Base-by-base conservation (phyloP, 208 protist species). In the Novymonas esmeraldas region DNA sequence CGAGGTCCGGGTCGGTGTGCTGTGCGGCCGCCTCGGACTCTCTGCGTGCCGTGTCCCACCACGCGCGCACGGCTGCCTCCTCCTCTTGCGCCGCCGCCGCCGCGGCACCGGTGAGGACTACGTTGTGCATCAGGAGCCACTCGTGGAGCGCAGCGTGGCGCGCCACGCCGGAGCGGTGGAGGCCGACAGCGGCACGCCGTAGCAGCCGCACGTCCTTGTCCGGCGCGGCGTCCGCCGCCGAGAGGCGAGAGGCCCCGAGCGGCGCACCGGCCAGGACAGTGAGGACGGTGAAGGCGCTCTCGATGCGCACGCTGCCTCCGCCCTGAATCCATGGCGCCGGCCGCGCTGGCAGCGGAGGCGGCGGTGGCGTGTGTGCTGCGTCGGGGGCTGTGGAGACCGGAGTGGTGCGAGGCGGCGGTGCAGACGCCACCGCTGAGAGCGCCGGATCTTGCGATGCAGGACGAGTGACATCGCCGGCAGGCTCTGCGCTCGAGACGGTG, bases 101-200 rank as follows among this genome's bases (percentile, higher is more conserved):
- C 28, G 11, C 14, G 6, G 31, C 16, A 44, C 22, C 28, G 2
- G 45, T n/a, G 0, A 65, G 38, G 7, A 51, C 39, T 0, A 2
- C 33, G 48, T 59, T 64, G 57, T 66, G 58, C 51, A 72, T 45
- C 24, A 78, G 16, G 11, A 78, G 59, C 64, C 72, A 78, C 64
- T 78, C 72, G 46, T 72, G 56, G 52, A 78, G 68, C 36, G 42
- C 54, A 3, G 10, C 6, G 57, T 79, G 65, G 28, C 38, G 45
- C 11, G 36, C 29, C 24, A 69, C 13, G 13, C 62, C 66, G 16
- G 54, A 64, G 9, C 16, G 24, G 28, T 10, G n/a, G 26, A 79
- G 49, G 3, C 62, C 46, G n/a, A 38, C 34, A 1, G 66, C 49
- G 0, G 66, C 66, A 1, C 66, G 42, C 22, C 41, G 38, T 48